A percentile compares a stretch with the other conserved stretches of the same genome.
Evolutionary conservation across 495 filamentous ascomycete genomes (phyloP).

Genomic region (Parathielavia appendiculata): DNA sequence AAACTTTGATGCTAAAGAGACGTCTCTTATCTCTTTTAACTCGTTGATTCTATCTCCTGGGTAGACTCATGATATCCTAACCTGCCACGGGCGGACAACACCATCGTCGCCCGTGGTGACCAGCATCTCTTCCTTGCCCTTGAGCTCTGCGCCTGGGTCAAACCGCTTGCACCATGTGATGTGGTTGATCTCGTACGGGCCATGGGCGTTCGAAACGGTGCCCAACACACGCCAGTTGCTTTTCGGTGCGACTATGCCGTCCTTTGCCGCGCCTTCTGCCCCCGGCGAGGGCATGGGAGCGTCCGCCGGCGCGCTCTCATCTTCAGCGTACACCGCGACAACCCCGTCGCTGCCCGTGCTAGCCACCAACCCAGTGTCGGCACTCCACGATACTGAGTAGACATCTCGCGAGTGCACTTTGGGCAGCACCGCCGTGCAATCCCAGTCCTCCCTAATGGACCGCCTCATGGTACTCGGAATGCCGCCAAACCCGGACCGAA

Average conservation of each 20-base stretch:
- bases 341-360: constrained; percentile 82
- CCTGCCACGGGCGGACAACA: constrained; percentile 63
- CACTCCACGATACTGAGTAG: constrained; percentile 78
- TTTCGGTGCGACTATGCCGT: constrained; percentile 14
- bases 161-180: constrained; percentile 69
- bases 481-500: constrained; percentile 33
- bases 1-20: no score
- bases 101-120: constrained; percentile 81
- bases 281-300: constrained; percentile 26
- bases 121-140: constrained; percentile 63
- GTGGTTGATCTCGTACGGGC: constrained; percentile 89
- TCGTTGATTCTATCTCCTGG: background rate
- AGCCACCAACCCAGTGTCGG: constrained; percentile 64
- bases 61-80: constrained; percentile 22
- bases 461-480: constrained; percentile 80
- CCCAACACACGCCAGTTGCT: constrained; percentile 67
- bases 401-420: constrained; percentile 69
- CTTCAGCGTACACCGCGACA: constrained; percentile 74
- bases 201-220: constrained; percentile 66
- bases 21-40: no score
- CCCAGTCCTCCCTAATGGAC: constrained; percentile 74
- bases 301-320: constrained; percentile 35
- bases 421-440: constrained; percentile 65
- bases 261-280: background rate
- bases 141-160: constrained; percentile 46